Conservation (phyloP, 2,329 filamentous ascomycete genomes). For the Aspergillus ustus region DNA sequence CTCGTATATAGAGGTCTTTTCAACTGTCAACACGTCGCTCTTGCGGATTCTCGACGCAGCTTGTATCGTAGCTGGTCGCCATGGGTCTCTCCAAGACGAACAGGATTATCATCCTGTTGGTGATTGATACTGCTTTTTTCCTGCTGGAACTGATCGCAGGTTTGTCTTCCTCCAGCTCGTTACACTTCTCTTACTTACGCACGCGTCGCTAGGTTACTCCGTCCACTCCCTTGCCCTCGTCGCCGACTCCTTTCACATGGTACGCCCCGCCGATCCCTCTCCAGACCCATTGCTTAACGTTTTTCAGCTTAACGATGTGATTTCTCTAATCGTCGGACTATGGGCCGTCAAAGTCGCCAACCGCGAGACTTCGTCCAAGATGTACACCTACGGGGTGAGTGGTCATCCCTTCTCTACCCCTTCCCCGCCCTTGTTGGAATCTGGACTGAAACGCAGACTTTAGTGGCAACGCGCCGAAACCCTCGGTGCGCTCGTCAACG, state of each 20-base stretch:
- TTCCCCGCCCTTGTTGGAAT: constrained; percentile 6
- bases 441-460: constrained; percentile 16
- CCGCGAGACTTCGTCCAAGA: constrained; percentile 77
- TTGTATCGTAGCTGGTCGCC: constrained; percentile 29
- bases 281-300: constrained; percentile 9
- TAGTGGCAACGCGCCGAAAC: constrained; percentile 98
- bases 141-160: constrained; percentile 81
- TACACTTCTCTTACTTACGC: constrained; percentile 21
- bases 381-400: constrained; percentile 90
- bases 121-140: constrained; percentile 88
- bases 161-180: constrained; percentile 33
- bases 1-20: neutral
- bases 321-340: constrained; percentile 87
- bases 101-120: constrained; percentile 90
- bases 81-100: constrained; percentile 93
- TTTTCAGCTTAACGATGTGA: constrained; percentile 86
- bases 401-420: constrained; percentile 24
- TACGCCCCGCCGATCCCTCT: constrained; percentile 45
- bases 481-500: constrained; percentile 92
- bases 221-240: constrained; percentile 91
- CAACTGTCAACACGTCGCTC: neutral
- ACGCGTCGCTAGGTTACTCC: constrained; percentile 63
- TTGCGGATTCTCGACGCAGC: constrained; percentile 26
- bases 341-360: constrained; percentile 94
- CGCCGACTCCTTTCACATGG: constrained; percentile 98